Base-by-base conservation (phyloP, 805 yeast species). In the Citeromyces matritensis region DNA sequence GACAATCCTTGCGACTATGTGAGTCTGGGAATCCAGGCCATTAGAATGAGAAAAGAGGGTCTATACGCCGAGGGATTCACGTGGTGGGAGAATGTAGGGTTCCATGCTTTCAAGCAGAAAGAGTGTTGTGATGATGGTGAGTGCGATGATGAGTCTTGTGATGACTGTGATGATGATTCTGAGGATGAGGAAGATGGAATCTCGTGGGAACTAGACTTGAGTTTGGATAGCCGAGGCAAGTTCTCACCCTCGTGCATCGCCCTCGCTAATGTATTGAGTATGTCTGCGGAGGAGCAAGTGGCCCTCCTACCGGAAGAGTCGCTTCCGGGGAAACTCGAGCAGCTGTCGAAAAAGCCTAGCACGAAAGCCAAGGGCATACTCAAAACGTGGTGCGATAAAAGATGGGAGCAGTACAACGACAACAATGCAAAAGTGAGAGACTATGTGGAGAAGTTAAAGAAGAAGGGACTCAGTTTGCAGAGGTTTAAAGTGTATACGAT, bases 1-100 rank as follows among this genome's bases (percentile, higher is more conserved):
- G 54, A 56, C n/a, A 70, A 73, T 39, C 55, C 58, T 1, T 62
- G 68, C 42, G 84, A 79, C 40, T 46, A 63, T 2, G 65, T 79
- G 9, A 60, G 71, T 33, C 45, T 82, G n/a, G 72, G 76, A 1
- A 55, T 59, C 2, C 76, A 72, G 39, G 48, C 67, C 33, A 42
- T 58, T 29, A 45, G 42, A 28, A 43, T 53, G 25, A 47, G 48
- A 19, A 55, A 50, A 19, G 47, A 53, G 24, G 40, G 41, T 10
- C 46, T 45, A 21, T 40, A 57, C 24, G 52, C 58, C 6, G 42
- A 45, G 27, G 63, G 58, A 11, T n/a, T n/a, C n/a, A n/a, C n/a
- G n/a, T 10, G 19, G 23, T 4, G 39, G 3, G 35, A 39, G 6
- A 41, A 38, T 4, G 37, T 39, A 9, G 35, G 33, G 12, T 21